A percentile compares a stretch with the other conserved stretches of the same genome.
Evolutionary conservation across 306 rosid genomes (phyloP).

Genomic region (Vigna nakashimae): DNA sequence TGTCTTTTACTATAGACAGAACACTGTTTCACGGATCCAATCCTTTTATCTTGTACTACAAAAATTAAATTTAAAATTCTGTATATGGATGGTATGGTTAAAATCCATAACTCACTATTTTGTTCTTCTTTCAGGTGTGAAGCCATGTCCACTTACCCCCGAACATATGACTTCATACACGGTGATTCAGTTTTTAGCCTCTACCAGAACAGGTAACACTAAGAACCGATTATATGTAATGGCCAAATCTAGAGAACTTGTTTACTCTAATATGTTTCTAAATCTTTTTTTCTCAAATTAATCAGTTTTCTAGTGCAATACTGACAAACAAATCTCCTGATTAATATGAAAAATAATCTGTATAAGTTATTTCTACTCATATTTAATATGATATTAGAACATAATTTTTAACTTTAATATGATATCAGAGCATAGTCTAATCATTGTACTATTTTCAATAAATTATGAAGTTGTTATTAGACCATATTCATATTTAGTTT

Average conservation of each 20-base stretch:
- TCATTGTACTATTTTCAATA: too few species aligned
- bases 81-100: constrained; percentile 18
- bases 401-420: too few species aligned
- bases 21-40: constrained; percentile 36
- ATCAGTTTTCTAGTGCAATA: background rate
- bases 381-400: too few species aligned
- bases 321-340: background rate
- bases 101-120: constrained; percentile 19
- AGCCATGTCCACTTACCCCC: constrained; percentile 96
- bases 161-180: constrained; percentile 94
- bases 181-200: constrained; percentile 82
- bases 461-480: too few species aligned
- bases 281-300: background rate
- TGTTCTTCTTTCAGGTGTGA: constrained; percentile 74
- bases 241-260: background rate
- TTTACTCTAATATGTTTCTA: background rate
- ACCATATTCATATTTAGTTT: too few species aligned
- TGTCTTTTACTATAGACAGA: constrained; percentile 23
- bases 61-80: constrained; percentile 26
- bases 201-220: constrained; percentile 72
- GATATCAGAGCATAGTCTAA: too few species aligned
- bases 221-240: constrained; percentile 3
- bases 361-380: too few species aligned
- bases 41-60: constrained; percentile 16
- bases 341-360: background rate